Evolutionary conservation across 441 rosid species (phyloP).

Genomic region (Jatropha podagrica): DNA sequence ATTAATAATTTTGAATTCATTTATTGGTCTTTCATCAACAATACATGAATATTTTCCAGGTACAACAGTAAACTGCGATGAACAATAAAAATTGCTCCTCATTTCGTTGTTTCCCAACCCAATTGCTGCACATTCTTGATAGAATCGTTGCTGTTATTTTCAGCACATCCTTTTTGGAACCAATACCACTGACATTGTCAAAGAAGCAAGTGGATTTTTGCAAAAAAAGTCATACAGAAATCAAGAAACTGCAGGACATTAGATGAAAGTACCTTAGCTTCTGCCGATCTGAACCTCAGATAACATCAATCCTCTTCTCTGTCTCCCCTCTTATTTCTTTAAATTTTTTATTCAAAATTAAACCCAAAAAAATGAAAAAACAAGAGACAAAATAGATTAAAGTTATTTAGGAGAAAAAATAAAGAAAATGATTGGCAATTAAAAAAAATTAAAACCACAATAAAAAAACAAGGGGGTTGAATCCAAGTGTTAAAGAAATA

Average conservation of each 20-base stretch:
- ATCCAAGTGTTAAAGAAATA: too few relatives aligned
- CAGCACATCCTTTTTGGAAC: too few relatives aligned
- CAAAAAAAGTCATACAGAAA: conserved; percentile 24
- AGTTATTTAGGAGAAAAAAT: conserved; percentile 12
- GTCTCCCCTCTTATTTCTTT: conserved; percentile 4
- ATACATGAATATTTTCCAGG: too few relatives aligned
- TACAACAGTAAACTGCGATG: too few relatives aligned
- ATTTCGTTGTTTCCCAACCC: too few relatives aligned
- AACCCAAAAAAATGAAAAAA: conserved; percentile 6
- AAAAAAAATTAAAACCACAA: conserved; percentile 15
- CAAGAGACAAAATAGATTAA: conserved; percentile 28
- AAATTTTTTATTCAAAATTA: neutral
- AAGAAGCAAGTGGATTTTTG: conserved; percentile 14
- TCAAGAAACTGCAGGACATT: conserved; percentile 30
- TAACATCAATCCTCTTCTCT: conserved; percentile 10
- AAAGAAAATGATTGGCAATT: conserved; percentile 45
- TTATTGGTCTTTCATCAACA: too few relatives aligned
- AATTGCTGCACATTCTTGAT: too few relatives aligned
- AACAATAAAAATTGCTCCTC: too few relatives aligned
- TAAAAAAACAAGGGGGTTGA: too few relatives aligned
- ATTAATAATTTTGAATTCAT: too few relatives aligned
- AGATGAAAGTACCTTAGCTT: conserved; percentile 34
- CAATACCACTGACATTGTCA: neutral
- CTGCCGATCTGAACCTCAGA: conserved; percentile 49
- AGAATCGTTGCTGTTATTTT: too few relatives aligned